Evolutionary conservation across 768 basidiomycete genomes (phyloP).

Genomic region (Leccinum obscurum): DNA sequence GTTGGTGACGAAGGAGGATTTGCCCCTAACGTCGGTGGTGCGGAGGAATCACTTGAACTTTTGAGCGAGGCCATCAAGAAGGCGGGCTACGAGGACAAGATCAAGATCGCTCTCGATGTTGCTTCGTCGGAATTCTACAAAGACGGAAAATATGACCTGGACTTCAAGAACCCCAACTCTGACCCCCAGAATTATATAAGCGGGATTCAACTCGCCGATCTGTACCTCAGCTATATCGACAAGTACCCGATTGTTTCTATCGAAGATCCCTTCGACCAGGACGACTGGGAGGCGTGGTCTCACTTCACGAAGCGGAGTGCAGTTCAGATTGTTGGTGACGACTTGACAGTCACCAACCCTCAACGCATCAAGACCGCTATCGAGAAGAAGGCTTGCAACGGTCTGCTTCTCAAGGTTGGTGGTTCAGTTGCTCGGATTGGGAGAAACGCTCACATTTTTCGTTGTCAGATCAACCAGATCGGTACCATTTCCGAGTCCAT

Average conservation of each 20-base stretch:
- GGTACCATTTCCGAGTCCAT: conserved; percentile 99
- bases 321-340: conserved; percentile 94
- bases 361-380: conserved; percentile 97
- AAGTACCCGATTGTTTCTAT: conserved; percentile 96
- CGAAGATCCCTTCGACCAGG: conserved; percentile 99
- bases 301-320: conserved; percentile 80
- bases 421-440: background rate
- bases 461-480: conserved; percentile 87
- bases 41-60: conserved; percentile 96
- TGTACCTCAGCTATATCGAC: conserved; percentile 83
- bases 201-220: conserved; percentile 87
- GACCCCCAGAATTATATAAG: conserved; percentile 96
- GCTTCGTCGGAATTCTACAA: conserved; percentile 99
- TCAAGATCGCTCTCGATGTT: conserved; percentile 98
- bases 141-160: conserved; percentile 98
- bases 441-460: conserved; percentile 1
- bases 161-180: conserved; percentile 99
- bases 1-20: conserved; percentile 99
- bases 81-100: conserved; percentile 97
- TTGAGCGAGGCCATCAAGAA: conserved; percentile 95
- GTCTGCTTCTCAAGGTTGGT: conserved; percentile 87
- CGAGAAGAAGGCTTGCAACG: conserved; percentile 99
- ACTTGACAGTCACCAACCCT: conserved; percentile 98
- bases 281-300: conserved; percentile 98
- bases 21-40: conserved; percentile 95